Conservation (phyloP, 2,329 filamentous ascomycete genomes). For the Aspergillus fijiensis region DNA sequence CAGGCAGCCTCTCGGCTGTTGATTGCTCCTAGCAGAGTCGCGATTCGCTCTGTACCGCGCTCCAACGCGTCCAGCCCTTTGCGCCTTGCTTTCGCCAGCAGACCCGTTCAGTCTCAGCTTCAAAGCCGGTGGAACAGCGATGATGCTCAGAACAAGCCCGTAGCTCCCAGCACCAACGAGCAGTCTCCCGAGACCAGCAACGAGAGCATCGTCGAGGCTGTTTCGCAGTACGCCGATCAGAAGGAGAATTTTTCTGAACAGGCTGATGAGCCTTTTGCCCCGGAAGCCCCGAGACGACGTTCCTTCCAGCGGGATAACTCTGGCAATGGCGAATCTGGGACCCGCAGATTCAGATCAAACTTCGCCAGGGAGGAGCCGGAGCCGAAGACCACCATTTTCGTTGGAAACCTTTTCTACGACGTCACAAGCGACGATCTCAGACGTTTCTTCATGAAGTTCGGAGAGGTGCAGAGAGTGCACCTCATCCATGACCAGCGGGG, state of each 20-base stretch:
- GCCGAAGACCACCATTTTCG: slow-evolving; percentile 56
- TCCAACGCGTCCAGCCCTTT: slow-evolving; percentile 38
- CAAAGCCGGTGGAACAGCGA: slow-evolving; percentile 38
- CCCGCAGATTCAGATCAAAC: too few relatives aligned
- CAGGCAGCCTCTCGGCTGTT: slow-evolving; percentile 58
- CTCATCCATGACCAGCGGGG: slow-evolving; percentile 63
- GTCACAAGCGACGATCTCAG: slow-evolving; percentile 61
- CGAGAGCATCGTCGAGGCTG: neutral
- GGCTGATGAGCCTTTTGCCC: slow-evolving; percentile 9
- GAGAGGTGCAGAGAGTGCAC: slow-evolving; percentile 52
- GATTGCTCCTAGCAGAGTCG: slow-evolving; percentile 45
- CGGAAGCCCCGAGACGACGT: slow-evolving; percentile 7
- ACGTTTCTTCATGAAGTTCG: slow-evolving; percentile 60
- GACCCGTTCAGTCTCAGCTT: slow-evolving; percentile 40
- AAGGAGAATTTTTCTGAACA: neutral
- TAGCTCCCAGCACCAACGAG: neutral
- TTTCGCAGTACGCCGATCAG: neutral
- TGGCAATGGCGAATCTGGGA: too few relatives aligned
- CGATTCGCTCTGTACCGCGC: slow-evolving; percentile 41
- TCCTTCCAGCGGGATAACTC: too few relatives aligned
- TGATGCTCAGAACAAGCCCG: slow-evolving; percentile 1
- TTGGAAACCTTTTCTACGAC: slow-evolving; percentile 71
- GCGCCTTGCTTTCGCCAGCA: slow-evolving; percentile 36
- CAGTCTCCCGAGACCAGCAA: neutral
- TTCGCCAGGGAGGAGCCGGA: slow-evolving; percentile 3